Evolutionary conservation across 352 stramenopile species (phyloP).

Genomic region (Lagenidium giganteum): DNA sequence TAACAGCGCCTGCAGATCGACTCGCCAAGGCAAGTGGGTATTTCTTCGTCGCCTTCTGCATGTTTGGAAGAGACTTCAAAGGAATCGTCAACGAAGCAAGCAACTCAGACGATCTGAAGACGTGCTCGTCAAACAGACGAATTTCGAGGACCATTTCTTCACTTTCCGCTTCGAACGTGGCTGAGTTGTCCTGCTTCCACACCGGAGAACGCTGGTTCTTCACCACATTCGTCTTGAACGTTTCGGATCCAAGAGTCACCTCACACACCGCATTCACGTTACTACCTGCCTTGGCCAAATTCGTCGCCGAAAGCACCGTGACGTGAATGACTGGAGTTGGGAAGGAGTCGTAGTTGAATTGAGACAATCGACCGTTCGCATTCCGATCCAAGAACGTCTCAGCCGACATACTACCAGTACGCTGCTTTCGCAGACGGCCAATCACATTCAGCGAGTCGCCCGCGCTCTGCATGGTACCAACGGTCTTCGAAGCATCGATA

Average conservation of each 20-base stretch:
- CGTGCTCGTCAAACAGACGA: conserved; percentile 77
- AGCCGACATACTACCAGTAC: conserved; percentile 57
- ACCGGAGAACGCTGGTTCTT: conserved; percentile 79
- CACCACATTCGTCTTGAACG: conserved; percentile 80
- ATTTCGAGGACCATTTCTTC: conserved; percentile 84
- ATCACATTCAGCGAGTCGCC: conserved; percentile 45
- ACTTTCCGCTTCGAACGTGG: conserved; percentile 69
- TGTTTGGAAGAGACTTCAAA: conserved; percentile 77
- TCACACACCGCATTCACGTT: conserved; percentile 80
- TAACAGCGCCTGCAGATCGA: conserved; percentile 61
- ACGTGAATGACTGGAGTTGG: conserved; percentile 76
- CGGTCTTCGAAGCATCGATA: conserved; percentile 80
- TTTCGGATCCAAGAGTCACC: conserved; percentile 73
- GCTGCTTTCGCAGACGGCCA: conserved; percentile 54
- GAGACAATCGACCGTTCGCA: conserved; percentile 61
- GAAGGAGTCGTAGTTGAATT: conserved; percentile 85
- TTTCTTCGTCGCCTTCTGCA: conserved; percentile 80
- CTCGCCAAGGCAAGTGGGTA: conserved; percentile 79
- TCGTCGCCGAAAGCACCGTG: conserved; percentile 74
- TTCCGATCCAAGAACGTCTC: conserved; percentile 72
- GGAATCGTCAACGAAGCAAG: conserved; percentile 75
- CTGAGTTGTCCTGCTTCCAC: conserved; percentile 84
- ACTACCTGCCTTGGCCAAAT: conserved; percentile 67
- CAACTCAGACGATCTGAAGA: conserved; percentile 70
- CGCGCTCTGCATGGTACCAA: conserved; percentile 55